Conservation (phyloP, 176 grass and related monocot genomes). For the Oryza glaberrima region DNA sequence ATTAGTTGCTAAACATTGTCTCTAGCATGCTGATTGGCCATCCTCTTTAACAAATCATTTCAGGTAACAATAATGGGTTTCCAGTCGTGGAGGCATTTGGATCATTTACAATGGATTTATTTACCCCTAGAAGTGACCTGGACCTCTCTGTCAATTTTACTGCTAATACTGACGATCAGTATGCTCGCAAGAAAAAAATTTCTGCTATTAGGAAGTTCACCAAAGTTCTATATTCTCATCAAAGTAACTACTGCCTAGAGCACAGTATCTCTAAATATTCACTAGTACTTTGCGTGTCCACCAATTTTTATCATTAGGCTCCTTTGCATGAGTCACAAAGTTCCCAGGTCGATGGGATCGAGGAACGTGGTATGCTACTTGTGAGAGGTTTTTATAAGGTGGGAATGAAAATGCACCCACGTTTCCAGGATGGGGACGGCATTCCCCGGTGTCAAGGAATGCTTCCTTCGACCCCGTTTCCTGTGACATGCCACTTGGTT, state of each 20-base stretch:
- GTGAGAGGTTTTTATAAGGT: too few species aligned
- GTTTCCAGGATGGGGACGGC: too few species aligned
- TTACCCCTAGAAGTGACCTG: slow-evolving; percentile 81
- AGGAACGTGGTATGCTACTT: too few species aligned
- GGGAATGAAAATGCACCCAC: too few species aligned
- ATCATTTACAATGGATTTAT: slow-evolving; percentile 95
- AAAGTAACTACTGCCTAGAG: slow-evolving; percentile 63
- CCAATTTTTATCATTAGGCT: neutral
- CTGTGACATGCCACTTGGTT: neutral
- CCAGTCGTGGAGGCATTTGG: slow-evolving; percentile 84
- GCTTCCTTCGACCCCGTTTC: too few species aligned
- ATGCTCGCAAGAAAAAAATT: slow-evolving; percentile 60
- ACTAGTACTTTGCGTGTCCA: neutral
- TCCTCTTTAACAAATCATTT: slow-evolving; percentile 29
- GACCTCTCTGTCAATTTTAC: slow-evolving; percentile 89
- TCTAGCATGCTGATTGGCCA: neutral
- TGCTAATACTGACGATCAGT: slow-evolving; percentile 34
- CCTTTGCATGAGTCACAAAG: neutral
- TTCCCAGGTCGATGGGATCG: too few species aligned
- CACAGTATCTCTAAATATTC: slow-evolving; percentile 10
- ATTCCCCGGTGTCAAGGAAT: too few species aligned
- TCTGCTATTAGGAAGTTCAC: slow-evolving; percentile 60
- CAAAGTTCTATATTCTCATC: slow-evolving; percentile 70
- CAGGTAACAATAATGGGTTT: slow-evolving; percentile 63
- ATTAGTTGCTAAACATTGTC: neutral